Conservation (phyloP, 2,329 filamentous ascomycete genomes). For the Drechslera avenae region DNA sequence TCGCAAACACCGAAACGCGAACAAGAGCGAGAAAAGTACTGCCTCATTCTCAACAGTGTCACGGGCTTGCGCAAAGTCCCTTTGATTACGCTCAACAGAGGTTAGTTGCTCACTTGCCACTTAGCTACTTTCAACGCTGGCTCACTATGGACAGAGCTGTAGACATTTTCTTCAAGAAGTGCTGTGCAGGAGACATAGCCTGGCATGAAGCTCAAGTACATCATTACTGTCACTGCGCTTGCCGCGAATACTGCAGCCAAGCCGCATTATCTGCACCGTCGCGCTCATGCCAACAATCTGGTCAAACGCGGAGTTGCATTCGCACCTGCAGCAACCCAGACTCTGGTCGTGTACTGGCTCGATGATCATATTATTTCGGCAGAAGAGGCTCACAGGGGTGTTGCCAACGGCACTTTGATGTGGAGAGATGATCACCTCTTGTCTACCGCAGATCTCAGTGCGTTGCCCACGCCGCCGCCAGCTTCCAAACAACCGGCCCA, state of each 20-base stretch:
- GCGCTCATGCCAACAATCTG: slow-evolving; percentile 49
- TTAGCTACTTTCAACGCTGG: slow-evolving; percentile 6
- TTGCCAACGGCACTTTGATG: slow-evolving; percentile 68
- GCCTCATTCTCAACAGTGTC: neutral
- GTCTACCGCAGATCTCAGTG: slow-evolving; percentile 31
- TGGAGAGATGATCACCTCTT: slow-evolving; percentile 67
- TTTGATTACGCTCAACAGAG: slow-evolving; percentile 6
- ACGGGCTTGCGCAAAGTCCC: neutral
- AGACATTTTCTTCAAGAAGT: slow-evolving; percentile 1
- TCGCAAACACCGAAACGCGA: slow-evolving; percentile 13
- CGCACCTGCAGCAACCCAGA: slow-evolving; percentile 62
- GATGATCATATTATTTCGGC: slow-evolving; percentile 66
- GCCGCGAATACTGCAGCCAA: slow-evolving; percentile 61
- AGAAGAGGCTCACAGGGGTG: slow-evolving; percentile 70
- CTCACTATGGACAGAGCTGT: slow-evolving; percentile 11
- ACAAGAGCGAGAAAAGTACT: slow-evolving; percentile 10
- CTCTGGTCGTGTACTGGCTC: slow-evolving; percentile 73
- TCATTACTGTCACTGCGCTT: slow-evolving; percentile 47
- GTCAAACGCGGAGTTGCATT: slow-evolving; percentile 56
- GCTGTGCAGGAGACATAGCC: slow-evolving; percentile 9
- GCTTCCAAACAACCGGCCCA: slow-evolving; percentile 10
- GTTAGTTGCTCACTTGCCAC: slow-evolving; percentile 7
- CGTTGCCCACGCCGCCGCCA: slow-evolving; percentile 26
- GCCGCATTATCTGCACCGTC: slow-evolving; percentile 62
- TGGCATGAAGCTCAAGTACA: slow-evolving; percentile 45